Evolutionary conservation across 148 eudicot genomes (phyloP).

Genomic region (Hydrangea macrophylla): DNA sequence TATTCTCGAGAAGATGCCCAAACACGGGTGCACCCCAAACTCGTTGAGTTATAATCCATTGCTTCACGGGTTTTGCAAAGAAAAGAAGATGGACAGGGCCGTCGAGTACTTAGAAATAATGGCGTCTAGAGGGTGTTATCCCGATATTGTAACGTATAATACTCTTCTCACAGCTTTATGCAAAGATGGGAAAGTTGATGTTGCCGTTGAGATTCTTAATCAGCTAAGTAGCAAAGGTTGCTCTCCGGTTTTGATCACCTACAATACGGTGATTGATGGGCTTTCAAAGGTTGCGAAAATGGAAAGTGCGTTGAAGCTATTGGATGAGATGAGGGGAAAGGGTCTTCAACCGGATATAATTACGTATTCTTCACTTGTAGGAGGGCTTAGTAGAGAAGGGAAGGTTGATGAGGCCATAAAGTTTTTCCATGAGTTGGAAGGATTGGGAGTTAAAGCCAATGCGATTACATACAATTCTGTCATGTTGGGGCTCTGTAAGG

Average conservation of each 20-base stretch:
- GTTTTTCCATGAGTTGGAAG: constrained; percentile 45
- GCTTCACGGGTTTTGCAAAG: constrained; percentile 71
- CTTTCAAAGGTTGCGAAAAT: constrained; percentile 52
- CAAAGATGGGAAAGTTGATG: constrained; percentile 67
- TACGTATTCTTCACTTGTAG: constrained; percentile 46
- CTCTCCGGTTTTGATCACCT: constrained; percentile 61
- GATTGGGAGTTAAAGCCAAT: constrained; percentile 49
- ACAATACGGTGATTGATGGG: constrained; percentile 58
- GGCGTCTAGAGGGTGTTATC: constrained; percentile 69
- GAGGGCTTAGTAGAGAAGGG: constrained; percentile 62
- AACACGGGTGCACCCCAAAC: constrained; percentile 59
- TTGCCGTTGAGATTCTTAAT: constrained; percentile 55
- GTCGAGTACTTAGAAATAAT: constrained; percentile 61
- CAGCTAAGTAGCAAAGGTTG: constrained; percentile 57
- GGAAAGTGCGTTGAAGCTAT: constrained; percentile 39
- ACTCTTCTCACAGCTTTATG: constrained; percentile 64
- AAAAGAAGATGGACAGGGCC: constrained; percentile 64
- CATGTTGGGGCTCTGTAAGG: constrained; percentile 62
- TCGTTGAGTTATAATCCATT: constrained; percentile 65
- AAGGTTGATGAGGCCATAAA: constrained; percentile 48
- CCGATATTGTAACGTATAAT: constrained; percentile 75
- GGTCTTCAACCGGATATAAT: constrained; percentile 55
- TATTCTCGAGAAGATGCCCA: constrained; percentile 61
- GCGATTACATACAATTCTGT: constrained; percentile 48
- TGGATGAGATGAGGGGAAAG: constrained; percentile 49